phyloP scores from a whole-genome alignment of 495 filamentous ascomycete genomes.

The Lepraria neglecta region DNA sequence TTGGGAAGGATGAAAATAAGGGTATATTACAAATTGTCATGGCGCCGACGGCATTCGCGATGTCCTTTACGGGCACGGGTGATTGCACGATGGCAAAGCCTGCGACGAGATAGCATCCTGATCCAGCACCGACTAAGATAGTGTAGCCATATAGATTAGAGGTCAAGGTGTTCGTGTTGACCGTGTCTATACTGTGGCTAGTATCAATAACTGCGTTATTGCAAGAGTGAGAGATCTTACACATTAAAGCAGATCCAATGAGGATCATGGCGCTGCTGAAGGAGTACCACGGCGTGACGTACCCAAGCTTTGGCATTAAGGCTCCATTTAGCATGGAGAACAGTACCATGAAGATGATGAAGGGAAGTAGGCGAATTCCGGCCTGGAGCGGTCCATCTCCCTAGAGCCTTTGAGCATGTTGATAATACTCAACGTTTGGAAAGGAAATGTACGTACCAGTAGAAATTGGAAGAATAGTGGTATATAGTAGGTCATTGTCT shows the following conservation, averaged over 20 bases:
- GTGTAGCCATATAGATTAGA: slow-evolving; percentile 45
- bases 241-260: slow-evolving; percentile 47
- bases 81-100: slow-evolving; percentile 51
- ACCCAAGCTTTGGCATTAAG: slow-evolving; percentile 45
- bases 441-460: background rate
- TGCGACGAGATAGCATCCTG: slow-evolving; percentile 46
- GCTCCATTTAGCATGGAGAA: slow-evolving; percentile 45
- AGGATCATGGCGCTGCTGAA: slow-evolving; percentile 42
- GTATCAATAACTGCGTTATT: background rate
- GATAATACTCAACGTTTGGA: background rate
- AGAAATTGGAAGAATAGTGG: slow-evolving; percentile 14
- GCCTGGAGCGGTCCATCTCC: slow-evolving; percentile 44
- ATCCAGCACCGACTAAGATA: slow-evolving; percentile 40
- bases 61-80: slow-evolving; percentile 34
- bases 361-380: slow-evolving; percentile 54
- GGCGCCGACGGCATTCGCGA: slow-evolving; percentile 43
- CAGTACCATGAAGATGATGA: slow-evolving; percentile 46
- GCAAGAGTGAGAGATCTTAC: background rate
- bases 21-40: slow-evolving; percentile 32
- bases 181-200: slow-evolving; percentile 27
- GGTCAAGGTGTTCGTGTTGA: slow-evolving; percentile 33
- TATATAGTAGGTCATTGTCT: slow-evolving; percentile 7
- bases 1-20: background rate
- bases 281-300: slow-evolving; percentile 56
- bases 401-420: slow-evolving; percentile 10